Evolutionary conservation across 371 early-diverging fungal species (phyloP).

Genomic region (Rhizomucor pusillus): DNA sequence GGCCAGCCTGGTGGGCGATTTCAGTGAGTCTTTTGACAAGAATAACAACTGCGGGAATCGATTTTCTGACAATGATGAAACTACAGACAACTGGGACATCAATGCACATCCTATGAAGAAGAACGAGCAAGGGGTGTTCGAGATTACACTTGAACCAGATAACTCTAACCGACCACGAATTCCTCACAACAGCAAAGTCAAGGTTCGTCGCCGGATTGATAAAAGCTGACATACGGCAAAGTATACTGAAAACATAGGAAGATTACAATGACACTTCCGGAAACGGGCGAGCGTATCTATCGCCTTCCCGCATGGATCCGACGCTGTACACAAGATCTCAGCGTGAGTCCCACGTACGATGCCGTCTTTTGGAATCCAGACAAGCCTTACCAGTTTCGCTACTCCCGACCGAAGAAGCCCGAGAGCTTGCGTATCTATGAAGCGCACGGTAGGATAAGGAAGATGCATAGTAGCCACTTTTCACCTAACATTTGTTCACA

Average conservation of each 20-base stretch:
- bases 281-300: constrained; percentile 77
- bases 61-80: not conserved
- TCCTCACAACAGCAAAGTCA: constrained; percentile 85
- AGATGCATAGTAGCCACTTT: no score
- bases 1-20: constrained; percentile 90
- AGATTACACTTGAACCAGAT: constrained; percentile 62
- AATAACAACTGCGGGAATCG: not conserved
- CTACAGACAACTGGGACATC: constrained; percentile 79
- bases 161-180: constrained; percentile 65
- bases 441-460: constrained; percentile 66
- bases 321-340: constrained; percentile 84
- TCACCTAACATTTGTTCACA: constrained; percentile 9
- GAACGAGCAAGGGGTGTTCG: constrained; percentile 81
- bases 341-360: constrained; percentile 80
- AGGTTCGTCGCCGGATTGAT: constrained; percentile 56
- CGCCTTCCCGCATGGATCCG: constrained; percentile 89
- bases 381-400: constrained; percentile 67
- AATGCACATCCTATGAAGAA: constrained; percentile 73
- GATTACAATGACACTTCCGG: constrained; percentile 72
- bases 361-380: constrained; percentile 93
- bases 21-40: constrained; percentile 64
- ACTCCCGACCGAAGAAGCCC: constrained; percentile 68
- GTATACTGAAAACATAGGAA: no score
- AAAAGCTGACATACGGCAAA: no score
- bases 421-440: constrained; percentile 82